phyloP scores from a whole-genome alignment of 1,284 basidiomycete genomes.

The Puccinia polysora region DNA sequence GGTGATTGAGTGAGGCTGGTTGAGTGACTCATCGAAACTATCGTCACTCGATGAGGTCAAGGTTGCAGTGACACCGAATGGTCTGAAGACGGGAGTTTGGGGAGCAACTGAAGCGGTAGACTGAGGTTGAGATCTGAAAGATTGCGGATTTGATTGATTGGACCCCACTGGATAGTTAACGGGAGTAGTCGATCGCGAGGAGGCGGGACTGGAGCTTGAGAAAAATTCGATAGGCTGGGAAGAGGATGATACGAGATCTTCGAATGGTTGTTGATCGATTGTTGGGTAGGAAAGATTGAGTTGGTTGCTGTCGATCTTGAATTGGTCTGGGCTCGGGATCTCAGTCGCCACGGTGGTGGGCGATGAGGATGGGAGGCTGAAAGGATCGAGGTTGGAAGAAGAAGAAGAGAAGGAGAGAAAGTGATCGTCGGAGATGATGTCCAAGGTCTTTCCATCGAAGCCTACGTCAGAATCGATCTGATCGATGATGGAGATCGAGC shows the following conservation, averaged over 20 bases:
- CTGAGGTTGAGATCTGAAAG: no score
- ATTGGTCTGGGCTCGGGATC: conserved; percentile 1
- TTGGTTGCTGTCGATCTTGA: not conserved
- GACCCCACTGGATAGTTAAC: no score
- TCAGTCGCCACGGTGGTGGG: not conserved
- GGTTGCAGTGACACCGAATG: conserved; percentile 41
- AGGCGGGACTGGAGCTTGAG: no score
- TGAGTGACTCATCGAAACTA: not conserved
- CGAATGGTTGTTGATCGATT: conserved; percentile 4
- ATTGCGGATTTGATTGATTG: no score
- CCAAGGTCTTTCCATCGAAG: no score
- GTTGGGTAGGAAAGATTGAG: not conserved
- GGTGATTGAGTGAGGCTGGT: not conserved
- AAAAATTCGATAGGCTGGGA: no score
- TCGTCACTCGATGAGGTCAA: conserved; percentile 21
- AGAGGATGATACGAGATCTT: not conserved
- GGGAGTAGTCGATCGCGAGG: no score
- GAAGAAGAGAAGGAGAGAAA: no score
- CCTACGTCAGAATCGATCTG: no score
- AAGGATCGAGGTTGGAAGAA: not conserved
- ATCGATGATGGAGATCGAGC: no score
- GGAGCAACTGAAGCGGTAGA: not conserved
- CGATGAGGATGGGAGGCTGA: not conserved
- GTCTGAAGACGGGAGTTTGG: conserved; percentile 34
- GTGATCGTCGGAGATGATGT: no score